A percentile compares a stretch with the other conserved stretches of the same genome.
Conservation (phyloP, 495 filamentous ascomycete species). For the Penicillium coprophilum region DNA sequence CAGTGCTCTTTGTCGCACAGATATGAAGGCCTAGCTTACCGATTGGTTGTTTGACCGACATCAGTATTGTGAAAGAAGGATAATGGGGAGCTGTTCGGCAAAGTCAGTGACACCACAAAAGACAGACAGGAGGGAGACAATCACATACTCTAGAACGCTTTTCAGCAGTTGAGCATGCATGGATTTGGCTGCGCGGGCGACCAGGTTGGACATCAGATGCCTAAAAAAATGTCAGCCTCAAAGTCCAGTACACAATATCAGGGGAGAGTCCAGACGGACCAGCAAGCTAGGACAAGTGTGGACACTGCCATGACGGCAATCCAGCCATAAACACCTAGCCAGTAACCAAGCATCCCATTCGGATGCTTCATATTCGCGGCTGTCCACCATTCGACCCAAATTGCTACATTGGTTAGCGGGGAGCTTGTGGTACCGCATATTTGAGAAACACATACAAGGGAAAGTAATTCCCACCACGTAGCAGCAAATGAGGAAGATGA, state of each 20-base stretch:
- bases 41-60: constrained; percentile 1
- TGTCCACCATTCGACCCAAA: constrained; percentile 12
- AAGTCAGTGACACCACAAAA: not conserved
- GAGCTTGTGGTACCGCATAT: not conserved
- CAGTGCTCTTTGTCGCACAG: too few relatives aligned
- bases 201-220: not conserved
- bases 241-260: not conserved
- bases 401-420: not conserved
- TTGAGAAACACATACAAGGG: constrained; percentile 1
- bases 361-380: not conserved
- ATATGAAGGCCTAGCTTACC: not conserved
- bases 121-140: not conserved
- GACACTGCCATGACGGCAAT: constrained; percentile 2
- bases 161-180: constrained; percentile 8
- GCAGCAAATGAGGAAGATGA: constrained; percentile 7
- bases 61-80: constrained; percentile 5
- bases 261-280: constrained; percentile 1
- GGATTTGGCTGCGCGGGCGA: constrained; percentile 4
- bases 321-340: constrained; percentile 10
- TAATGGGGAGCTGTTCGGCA: not conserved
- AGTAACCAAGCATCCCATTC: constrained; percentile 8
- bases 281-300: constrained; percentile 5
- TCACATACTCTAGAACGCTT: constrained; percentile 5
- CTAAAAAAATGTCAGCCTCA: constrained; percentile 3
- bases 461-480: constrained; percentile 7